Base-by-base conservation (phyloP, 352 stramenopile genomes). In the Phytophthora nicotianae region DNA sequence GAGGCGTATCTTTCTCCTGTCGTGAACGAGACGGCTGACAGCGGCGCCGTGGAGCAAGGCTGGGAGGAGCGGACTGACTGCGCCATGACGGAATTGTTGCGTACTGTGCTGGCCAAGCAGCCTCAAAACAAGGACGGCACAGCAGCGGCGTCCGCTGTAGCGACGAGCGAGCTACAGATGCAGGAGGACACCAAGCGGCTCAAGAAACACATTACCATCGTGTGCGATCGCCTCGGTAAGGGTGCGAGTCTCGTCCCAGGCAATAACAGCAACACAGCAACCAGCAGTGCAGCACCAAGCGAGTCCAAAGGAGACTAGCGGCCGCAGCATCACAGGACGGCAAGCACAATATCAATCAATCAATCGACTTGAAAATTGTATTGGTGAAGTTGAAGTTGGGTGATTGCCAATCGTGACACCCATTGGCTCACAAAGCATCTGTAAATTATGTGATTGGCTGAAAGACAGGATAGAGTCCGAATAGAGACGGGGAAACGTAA, bases 121-220 rank as follows among this genome's bases (percentile, higher is more conserved):
- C 76, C 68, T 14, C 83, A 84, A 23, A 59, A 62, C 63, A 70
- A 70, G 40, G 66, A 78, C 11, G 53, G 55, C 16, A n/a, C 61
- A 5, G 67, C 75, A 14, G 47, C 56, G 6, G 65, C 64, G 17
- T 43, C 66, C 14, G 20, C 63, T 17, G 35, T 46, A 26, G 46
- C 64, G 41, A 57, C 82, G 16, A 62, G 65, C 27, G 80, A 88
- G 20, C 67, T 95, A 29, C 54, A 71, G n/a, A 79, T 97, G 64
- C 73, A 75, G 9, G 67, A 89, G 2, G 81, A 96, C 64, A 95
- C 86, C 14, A 91, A 88, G 55, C 91, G 90, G 41, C 82, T 97
- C 45, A 92, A 94, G 67, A 97, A 97, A 49, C 86, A 96, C 70
- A 92, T 97, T 46, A 92, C 86, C 17, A 94, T 97, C 52, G 76